These are phyloP conservation scores for sorghum (Sorghum bicolor) DNA, from an alignment of 176 grass and related monocot genomes.

Conservation along the genomic window Sorghum_bicolor_NCBIv3 NC_012873.2:3573001-3573500, in stretches of 20 bases:
- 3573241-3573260: background rate
- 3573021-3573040: conserved; percentile 11
- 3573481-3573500: background rate
- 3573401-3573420: background rate
- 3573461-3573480: background rate
- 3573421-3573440: background rate
- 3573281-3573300: conserved; percentile 22
- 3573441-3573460: background rate
- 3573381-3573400: background rate
- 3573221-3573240: conserved; percentile 14
- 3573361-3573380: background rate
- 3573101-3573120: background rate
- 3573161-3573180: conserved; percentile 31
- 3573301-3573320: background rate
- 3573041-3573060: background rate
- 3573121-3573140: background rate
- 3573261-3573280: conserved; percentile 12
- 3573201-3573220: conserved; percentile 13
- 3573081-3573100: background rate
- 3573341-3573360: background rate
- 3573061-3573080: background rate
- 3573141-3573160: background rate
- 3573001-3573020: background rate
- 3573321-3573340: background rate
- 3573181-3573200: conserved; percentile 10